Conservation (phyloP, 805 yeast species). For the Pichia nakasei region DNA sequence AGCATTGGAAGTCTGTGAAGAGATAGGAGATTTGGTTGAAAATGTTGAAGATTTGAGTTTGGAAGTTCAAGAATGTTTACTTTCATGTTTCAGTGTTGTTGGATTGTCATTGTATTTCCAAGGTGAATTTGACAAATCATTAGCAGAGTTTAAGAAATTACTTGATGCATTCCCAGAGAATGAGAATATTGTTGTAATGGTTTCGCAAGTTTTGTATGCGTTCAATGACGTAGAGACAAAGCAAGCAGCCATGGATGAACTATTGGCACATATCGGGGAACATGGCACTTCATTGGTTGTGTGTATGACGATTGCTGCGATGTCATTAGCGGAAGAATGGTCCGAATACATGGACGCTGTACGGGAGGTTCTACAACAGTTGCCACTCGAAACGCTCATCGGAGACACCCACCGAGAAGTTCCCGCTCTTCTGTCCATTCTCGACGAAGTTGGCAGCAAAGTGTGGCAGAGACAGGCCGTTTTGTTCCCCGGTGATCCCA, state of each 20-base stretch:
- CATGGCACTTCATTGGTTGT: constrained; percentile 60
- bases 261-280: constrained; percentile 54
- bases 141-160: constrained; percentile 60
- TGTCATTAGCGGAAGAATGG: constrained; percentile 55
- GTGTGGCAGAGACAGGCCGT: constrained; percentile 65
- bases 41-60: constrained; percentile 30
- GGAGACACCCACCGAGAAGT: constrained; percentile 46
- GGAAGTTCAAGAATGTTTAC: constrained; percentile 25
- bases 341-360: constrained; percentile 52
- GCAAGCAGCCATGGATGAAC: constrained; percentile 77
- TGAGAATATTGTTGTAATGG: constrained; percentile 57
- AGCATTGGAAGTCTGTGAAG: constrained; percentile 55
- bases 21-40: constrained; percentile 41
- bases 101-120: constrained; percentile 66
- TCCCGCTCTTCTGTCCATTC: constrained; percentile 47
- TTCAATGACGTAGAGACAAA: constrained; percentile 68
- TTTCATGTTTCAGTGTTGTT: constrained; percentile 59
- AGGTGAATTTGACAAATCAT: constrained; percentile 53
- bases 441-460: not conserved
- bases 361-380: constrained; percentile 50
- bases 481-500: constrained; percentile 61
- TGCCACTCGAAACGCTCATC: constrained; percentile 36
- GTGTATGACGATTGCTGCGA: constrained; percentile 71
- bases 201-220: constrained; percentile 74
- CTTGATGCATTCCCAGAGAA: constrained; percentile 48